These are phyloP conservation scores for Penicillium sp. DNA, from an alignment of 2,329 filamentous ascomycete genomes.

Conservation along the genomic window DNA sequence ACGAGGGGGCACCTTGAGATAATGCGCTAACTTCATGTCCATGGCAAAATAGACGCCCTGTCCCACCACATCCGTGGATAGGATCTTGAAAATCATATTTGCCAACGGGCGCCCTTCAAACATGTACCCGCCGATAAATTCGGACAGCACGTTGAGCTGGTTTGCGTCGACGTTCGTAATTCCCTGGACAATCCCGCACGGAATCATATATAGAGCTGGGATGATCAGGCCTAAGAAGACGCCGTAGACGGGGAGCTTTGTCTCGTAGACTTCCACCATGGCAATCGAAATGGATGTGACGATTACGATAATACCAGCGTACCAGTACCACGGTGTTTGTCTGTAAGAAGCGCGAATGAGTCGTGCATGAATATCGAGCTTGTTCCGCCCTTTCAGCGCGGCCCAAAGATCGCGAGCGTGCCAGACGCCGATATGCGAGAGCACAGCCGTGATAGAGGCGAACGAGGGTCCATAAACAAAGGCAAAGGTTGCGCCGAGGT, in stretches of 20 bases:
- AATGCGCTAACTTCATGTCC: slow-evolving; percentile 58
- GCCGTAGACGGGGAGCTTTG: slow-evolving; percentile 49
- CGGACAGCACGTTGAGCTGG: slow-evolving; percentile 48
- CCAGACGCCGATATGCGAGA: slow-evolving; percentile 36
- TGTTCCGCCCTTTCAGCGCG: slow-evolving; percentile 38
- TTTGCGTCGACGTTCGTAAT: slow-evolving; percentile 52
- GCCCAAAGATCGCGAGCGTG: slow-evolving; percentile 35
- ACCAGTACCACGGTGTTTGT: slow-evolving; percentile 50
- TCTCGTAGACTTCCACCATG: slow-evolving; percentile 48
- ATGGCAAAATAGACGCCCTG: slow-evolving; percentile 54
- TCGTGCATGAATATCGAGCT: slow-evolving; percentile 47
- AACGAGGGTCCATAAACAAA: slow-evolving; percentile 63
- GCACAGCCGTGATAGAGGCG: slow-evolving; percentile 62
- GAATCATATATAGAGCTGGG: slow-evolving; percentile 49
- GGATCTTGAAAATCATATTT: slow-evolving; percentile 52
- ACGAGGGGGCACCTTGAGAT: slow-evolving; percentile 55
- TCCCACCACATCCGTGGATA: slow-evolving; percentile 48
- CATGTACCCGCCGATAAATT: slow-evolving; percentile 52
- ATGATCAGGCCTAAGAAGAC: slow-evolving; percentile 49
- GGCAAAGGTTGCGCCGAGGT: slow-evolving; percentile 61
- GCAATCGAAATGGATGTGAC: slow-evolving; percentile 35
- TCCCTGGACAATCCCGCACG: slow-evolving; percentile 50
- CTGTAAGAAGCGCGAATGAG: slow-evolving; percentile 44
- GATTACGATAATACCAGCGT: slow-evolving; percentile 39
- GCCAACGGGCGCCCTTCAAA: slow-evolving; percentile 50